Base-by-base conservation (phyloP, 148 eudicot genomes). In the Vaccinium vitisidaea region DNA sequence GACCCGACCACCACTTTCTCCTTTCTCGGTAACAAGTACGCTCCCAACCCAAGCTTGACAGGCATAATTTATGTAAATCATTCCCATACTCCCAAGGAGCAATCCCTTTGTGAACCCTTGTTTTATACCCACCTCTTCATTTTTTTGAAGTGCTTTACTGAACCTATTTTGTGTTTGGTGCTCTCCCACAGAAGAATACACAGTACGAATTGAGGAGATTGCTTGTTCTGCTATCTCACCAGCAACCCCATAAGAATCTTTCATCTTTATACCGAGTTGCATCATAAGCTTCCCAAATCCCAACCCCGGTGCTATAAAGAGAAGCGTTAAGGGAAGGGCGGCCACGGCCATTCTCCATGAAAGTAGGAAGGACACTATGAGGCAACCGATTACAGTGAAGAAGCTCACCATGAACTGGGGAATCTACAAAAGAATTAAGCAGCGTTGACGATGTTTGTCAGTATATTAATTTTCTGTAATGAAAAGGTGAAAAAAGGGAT, bases 211-310 rank as follows among this genome's bases (percentile, higher is more conserved):
- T 9, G 92, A 90, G 52, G 92, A 90, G 67, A 90, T 83, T 52
- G 90, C 88, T 80, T 90, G 92, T 54, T 90, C 92, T 69, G 88
- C 92, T 65, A 90, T 82, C 11, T 85, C 88, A 18, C 92, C 90
- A 0, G 89, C 89, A 76, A 88, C 81, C 39, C 84, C 89, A 32
- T 90, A 88, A 43, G 90, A 86, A 88, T 88, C 86, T 55, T 85
- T 88, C 89, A 84, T 85, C 76, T 90, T 85, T 61, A 83, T 52
- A 5, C 84, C 89, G 19, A 87, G 49, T 23, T 58, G 74, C 88
- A 88, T 84, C 82, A 90, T 53, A 54, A 87, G 30, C 79, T 87
- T 87, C 30, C 92, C 89, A 16, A 90, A 84, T 70, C 80, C 89
- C 67, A 90, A 50, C 23, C 86, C 89, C 5, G 92, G 92, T 30